These are phyloP conservation scores for Petunia axillaris DNA, from an alignment of 257 asterid species.

Conservation along the genomic window DNA sequence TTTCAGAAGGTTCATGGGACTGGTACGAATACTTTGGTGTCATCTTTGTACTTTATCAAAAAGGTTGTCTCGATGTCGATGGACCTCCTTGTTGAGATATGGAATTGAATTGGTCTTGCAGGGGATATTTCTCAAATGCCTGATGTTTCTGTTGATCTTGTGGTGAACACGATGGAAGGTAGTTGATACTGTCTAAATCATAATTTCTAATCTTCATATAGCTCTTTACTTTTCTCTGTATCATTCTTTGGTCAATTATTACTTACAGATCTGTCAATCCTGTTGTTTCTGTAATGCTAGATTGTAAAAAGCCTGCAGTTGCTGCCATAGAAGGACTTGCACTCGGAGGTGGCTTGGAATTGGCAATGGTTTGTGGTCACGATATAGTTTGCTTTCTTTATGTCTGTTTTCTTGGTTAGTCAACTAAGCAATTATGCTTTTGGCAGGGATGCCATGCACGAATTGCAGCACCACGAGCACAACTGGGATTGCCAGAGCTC, in stretches of 20 bases:
- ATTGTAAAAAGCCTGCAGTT: slow-evolving; percentile 87
- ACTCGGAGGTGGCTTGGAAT: slow-evolving; percentile 96
- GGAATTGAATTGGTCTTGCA: slow-evolving; percentile 42
- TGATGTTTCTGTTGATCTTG: slow-evolving; percentile 60
- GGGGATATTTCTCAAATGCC: slow-evolving; percentile 79
- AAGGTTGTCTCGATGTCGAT: slow-evolving; percentile 4
- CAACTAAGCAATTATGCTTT: slow-evolving; percentile 26
- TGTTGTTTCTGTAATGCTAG: slow-evolving; percentile 40
- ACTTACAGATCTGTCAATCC: not conserved
- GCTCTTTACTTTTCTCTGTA: not conserved
- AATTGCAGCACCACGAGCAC: slow-evolving; percentile 77
- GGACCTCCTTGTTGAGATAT: slow-evolving; percentile 22
- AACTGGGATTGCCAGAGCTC: slow-evolving; percentile 94
- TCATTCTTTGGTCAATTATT: slow-evolving; percentile 2
- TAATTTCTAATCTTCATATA: not conserved
- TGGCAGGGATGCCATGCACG: slow-evolving; percentile 94
- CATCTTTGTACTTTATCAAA: not conserved
- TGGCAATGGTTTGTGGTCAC: slow-evolving; percentile 74
- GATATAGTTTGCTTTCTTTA: not conserved
- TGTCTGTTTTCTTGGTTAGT: slow-evolving; percentile 15
- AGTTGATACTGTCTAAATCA: slow-evolving; percentile 24
- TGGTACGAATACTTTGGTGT: slow-evolving; percentile 46
- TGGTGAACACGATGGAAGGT: slow-evolving; percentile 80
- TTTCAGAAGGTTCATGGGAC: slow-evolving; percentile 67
- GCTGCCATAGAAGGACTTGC: slow-evolving; percentile 96